Percentiles rank a stretch among this genome's conserved stretches.
Conservation (phyloP, 2,329 filamentous ascomycete species). For the Pseudocercospora ulei region DNA sequence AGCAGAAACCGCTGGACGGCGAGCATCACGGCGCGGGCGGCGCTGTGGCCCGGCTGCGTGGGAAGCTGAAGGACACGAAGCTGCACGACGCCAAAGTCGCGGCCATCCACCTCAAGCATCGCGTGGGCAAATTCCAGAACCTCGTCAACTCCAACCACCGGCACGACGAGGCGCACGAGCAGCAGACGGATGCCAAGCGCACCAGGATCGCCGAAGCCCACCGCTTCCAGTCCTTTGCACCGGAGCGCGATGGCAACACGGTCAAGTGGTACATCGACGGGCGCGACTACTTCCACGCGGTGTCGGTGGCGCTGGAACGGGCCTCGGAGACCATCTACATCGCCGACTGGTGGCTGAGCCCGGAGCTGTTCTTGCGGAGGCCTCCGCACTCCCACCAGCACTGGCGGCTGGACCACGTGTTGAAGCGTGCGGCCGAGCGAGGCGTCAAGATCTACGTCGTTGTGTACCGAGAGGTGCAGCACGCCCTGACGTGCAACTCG, state of each 20-base stretch:
- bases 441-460: slow-evolving; percentile 91
- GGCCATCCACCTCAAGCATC: slow-evolving; percentile 52
- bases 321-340: slow-evolving; percentile 94
- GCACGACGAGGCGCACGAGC: slow-evolving; percentile 87
- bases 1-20: slow-evolving; percentile 14
- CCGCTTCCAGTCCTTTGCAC: slow-evolving; percentile 83
- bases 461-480: slow-evolving; percentile 71
- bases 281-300: slow-evolving; percentile 86
- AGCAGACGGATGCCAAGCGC: slow-evolving; percentile 72
- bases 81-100: slow-evolving; percentile 23
- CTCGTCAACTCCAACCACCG: slow-evolving; percentile 78
- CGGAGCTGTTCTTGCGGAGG: slow-evolving; percentile 73
- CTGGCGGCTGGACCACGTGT: slow-evolving; percentile 72
- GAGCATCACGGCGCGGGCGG: slow-evolving; percentile 14
- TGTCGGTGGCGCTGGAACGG: slow-evolving; percentile 77
- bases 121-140: slow-evolving; percentile 55
- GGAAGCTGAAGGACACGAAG: slow-evolving; percentile 22
- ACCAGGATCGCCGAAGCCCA: slow-evolving; percentile 60
- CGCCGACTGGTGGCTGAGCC: slow-evolving; percentile 92
- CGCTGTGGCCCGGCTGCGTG: slow-evolving; percentile 14
- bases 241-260: slow-evolving; percentile 71
- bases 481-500: slow-evolving; percentile 74
- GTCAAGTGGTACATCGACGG: slow-evolving; percentile 95
- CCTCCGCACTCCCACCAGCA: slow-evolving; percentile 75
- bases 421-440: slow-evolving; percentile 81